phyloP scores from a whole-genome alignment of 495 filamentous ascomycete species.

The Cercophora samala region DNA sequence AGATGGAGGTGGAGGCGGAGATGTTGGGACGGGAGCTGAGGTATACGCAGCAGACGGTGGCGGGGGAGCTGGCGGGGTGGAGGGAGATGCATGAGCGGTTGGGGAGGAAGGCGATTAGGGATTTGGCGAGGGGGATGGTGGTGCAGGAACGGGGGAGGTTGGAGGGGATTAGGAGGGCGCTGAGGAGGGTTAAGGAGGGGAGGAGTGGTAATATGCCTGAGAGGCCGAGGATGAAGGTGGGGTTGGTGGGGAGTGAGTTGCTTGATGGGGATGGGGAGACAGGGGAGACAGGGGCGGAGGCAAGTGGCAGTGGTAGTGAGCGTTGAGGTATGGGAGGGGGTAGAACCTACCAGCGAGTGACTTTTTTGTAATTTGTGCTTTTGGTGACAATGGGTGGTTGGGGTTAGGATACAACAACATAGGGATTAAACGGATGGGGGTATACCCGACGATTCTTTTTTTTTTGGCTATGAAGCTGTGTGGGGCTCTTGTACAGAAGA shows the following conservation, averaged over 20 bases:
- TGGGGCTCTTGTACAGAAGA: neutral
- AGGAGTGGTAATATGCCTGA: neutral
- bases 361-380: neutral
- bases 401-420: neutral
- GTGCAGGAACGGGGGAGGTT: conserved; percentile 73
- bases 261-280: neutral
- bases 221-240: conserved; percentile 3
- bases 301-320: neutral
- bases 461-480: neutral
- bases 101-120: conserved; percentile 67
- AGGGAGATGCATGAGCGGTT: conserved; percentile 79
- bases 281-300: neutral
- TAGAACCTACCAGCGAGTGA: neutral
- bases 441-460: neutral
- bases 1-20: conserved; percentile 60
- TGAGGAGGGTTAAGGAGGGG: conserved; percentile 50
- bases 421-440: neutral
- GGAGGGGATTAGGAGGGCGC: conserved; percentile 74
- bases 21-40: conserved; percentile 71
- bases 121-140: conserved; percentile 74
- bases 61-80: conserved; percentile 88
- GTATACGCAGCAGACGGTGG: conserved; percentile 91
- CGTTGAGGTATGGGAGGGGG: too few relatives aligned
- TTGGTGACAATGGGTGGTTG: neutral
- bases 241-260: neutral